phyloP scores from a whole-genome alignment of 2,329 filamentous ascomycete genomes.

The Microdochium trichocladiopsis region DNA sequence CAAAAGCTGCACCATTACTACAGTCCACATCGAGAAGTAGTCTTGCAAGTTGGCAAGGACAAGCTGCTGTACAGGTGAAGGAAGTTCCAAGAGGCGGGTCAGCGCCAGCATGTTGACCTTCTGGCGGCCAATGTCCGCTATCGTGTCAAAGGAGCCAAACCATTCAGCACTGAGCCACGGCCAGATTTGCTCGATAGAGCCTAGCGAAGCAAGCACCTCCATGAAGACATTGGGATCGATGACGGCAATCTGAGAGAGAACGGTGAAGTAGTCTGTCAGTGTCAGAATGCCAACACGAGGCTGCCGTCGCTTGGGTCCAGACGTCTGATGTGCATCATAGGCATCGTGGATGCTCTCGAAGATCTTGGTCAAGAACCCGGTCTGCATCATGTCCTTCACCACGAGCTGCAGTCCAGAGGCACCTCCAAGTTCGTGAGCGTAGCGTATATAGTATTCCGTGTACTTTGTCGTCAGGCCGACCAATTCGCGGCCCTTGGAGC shows the following conservation, averaged over 20 bases:
- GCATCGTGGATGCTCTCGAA: slow-evolving; percentile 60
- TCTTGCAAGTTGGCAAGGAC: slow-evolving; percentile 60
- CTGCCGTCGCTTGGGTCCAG: slow-evolving; percentile 67
- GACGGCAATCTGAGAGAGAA: slow-evolving; percentile 72
- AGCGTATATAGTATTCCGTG: slow-evolving; percentile 58
- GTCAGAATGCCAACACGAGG: slow-evolving; percentile 66
- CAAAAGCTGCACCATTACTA: slow-evolving; percentile 58
- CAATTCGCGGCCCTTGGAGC: slow-evolving; percentile 48
- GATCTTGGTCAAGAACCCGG: slow-evolving; percentile 55
- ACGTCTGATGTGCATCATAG: slow-evolving; percentile 70
- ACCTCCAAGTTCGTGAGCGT: slow-evolving; percentile 56
- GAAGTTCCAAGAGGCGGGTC: slow-evolving; percentile 63
- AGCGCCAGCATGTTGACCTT: slow-evolving; percentile 70
- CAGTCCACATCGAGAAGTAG: slow-evolving; percentile 70
- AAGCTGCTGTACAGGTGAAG: slow-evolving; percentile 48
- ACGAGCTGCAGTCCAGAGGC: slow-evolving; percentile 54
- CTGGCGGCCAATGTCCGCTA: slow-evolving; percentile 56
- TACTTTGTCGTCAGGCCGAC: slow-evolving; percentile 51
- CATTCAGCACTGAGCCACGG: slow-evolving; percentile 53
- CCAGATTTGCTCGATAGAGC: slow-evolving; percentile 45
- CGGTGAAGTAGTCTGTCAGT: slow-evolving; percentile 77
- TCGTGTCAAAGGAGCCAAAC: slow-evolving; percentile 63
- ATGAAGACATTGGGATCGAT: slow-evolving; percentile 65
- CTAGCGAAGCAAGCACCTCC: slow-evolving; percentile 42
- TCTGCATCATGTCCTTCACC: slow-evolving; percentile 57